Conservation (phyloP, 2,329 filamentous ascomycete genomes). For the Cladosporium sp. region DNA sequence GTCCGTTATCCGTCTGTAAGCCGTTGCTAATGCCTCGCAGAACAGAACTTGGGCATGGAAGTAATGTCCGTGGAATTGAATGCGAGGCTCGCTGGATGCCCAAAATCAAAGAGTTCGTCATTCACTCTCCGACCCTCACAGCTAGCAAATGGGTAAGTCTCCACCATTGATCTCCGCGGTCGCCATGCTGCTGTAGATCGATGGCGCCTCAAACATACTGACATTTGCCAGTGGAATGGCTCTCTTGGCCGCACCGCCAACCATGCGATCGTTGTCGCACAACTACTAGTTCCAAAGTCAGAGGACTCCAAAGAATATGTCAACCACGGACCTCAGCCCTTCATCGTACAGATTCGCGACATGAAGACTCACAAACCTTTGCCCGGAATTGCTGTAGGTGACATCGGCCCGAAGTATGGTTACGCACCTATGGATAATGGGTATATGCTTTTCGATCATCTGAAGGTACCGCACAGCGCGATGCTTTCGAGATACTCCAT, state of each 20-base stretch:
- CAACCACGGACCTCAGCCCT: constrained; percentile 54
- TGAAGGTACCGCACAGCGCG: constrained; percentile 49
- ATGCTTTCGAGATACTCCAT: constrained; percentile 52
- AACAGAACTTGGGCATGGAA: constrained; percentile 55
- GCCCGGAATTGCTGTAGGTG: constrained; percentile 52
- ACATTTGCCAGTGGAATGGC: constrained; percentile 48
- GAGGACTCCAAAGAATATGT: constrained; percentile 36
- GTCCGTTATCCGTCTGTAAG: neutral
- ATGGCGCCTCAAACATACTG: neutral
- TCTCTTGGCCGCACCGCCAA: constrained; percentile 56
- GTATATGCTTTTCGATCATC: constrained; percentile 55
- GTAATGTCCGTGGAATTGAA: constrained; percentile 54
- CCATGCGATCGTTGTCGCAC: constrained; percentile 56
- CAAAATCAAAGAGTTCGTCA: constrained; percentile 47
- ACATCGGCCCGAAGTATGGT: constrained; percentile 58
- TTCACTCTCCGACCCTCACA: constrained; percentile 54
- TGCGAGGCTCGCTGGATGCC: constrained; percentile 51
- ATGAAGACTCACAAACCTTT: constrained; percentile 50
- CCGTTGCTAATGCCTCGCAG: constrained; percentile 1
- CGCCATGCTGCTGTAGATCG: neutral
- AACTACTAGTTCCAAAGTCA: constrained; percentile 47
- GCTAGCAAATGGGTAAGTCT: constrained; percentile 50
- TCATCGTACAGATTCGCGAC: constrained; percentile 55
- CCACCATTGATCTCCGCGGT: neutral
- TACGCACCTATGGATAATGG: constrained; percentile 56